Evolutionary conservation across 768 basidiomycete genomes (phyloP).

Genomic region (Heimioporus sp.): DNA sequence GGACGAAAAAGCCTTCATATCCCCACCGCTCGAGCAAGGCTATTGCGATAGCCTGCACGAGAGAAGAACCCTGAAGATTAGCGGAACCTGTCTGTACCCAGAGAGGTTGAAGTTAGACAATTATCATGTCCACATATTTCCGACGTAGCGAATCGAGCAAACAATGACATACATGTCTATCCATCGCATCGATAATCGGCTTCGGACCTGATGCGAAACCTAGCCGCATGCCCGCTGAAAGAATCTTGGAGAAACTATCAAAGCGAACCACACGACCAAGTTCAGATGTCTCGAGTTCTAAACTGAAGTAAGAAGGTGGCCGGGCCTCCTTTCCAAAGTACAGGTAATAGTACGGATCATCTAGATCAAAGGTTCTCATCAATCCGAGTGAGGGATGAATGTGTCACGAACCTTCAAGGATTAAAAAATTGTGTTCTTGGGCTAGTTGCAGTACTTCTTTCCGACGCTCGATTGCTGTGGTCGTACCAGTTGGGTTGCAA

Average conservation of each 20-base stretch:
- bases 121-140: neutral
- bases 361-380: slow-evolving; percentile 33
- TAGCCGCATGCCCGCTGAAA: slow-evolving; percentile 73
- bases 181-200: slow-evolving; percentile 63
- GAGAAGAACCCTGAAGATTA: slow-evolving; percentile 63
- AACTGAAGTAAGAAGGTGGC: slow-evolving; percentile 76
- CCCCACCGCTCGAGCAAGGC: slow-evolving; percentile 71
- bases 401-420: slow-evolving; percentile 68
- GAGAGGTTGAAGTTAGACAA: slow-evolving; percentile 15
- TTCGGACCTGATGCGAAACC: slow-evolving; percentile 81
- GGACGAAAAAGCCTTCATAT: slow-evolving; percentile 66
- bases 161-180: slow-evolving; percentile 55
- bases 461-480: slow-evolving; percentile 66
- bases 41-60: slow-evolving; percentile 61
- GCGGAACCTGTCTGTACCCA: slow-evolving; percentile 57
- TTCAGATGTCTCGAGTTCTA: slow-evolving; percentile 66
- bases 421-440: slow-evolving; percentile 70
- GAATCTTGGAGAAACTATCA: slow-evolving; percentile 86
- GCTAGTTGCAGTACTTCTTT: slow-evolving; percentile 71
- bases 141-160: slow-evolving; percentile 13
- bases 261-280: slow-evolving; percentile 83
- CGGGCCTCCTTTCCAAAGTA: slow-evolving; percentile 68
- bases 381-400: neutral
- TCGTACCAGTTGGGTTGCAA: slow-evolving; percentile 84
- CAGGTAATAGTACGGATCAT: slow-evolving; percentile 78